A percentile compares a stretch with the other conserved stretches of the same genome.
Evolutionary conservation across 2,329 filamentous ascomycete genomes (phyloP).

Genomic region (Aspergillus sp.): DNA sequence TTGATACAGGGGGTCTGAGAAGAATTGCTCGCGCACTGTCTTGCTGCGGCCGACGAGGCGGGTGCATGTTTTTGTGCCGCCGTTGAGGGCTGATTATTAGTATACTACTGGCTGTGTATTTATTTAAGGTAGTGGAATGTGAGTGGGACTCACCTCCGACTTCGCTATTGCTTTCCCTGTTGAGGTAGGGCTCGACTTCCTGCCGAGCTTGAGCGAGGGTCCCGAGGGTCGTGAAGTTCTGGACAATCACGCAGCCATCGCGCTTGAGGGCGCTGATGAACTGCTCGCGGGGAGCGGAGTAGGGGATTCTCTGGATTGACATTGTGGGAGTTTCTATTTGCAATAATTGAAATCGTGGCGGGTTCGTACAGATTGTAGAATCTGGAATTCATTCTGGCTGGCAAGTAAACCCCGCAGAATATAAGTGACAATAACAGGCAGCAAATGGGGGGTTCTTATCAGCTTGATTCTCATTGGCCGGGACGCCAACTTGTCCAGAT

Average conservation of each 20-base stretch:
- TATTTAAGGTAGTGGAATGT: not conserved
- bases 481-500: too few species aligned
- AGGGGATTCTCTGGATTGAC: not conserved
- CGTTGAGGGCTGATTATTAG: not conserved
- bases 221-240: slow-evolving; percentile 8
- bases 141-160: slow-evolving; percentile 4
- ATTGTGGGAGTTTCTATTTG: not conserved
- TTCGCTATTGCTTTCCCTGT: slow-evolving; percentile 8
- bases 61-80: slow-evolving; percentile 13
- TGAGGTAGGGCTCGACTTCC: slow-evolving; percentile 10
- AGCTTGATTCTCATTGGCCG: too few species aligned
- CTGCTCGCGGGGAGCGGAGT: not conserved
- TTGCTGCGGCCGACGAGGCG: slow-evolving; percentile 15
- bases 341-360: too few species aligned
- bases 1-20: slow-evolving; percentile 14
- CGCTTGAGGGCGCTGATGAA: slow-evolving; percentile 2
- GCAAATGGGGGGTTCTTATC: too few species aligned
- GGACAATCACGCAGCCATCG: slow-evolving; percentile 13
- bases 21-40: slow-evolving; percentile 11
- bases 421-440: too few species aligned
- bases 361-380: too few species aligned
- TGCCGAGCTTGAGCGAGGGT: slow-evolving; percentile 3
- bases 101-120: not conserved
- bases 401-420: too few species aligned
- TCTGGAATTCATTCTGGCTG: too few species aligned